Conservation (phyloP, 2,329 filamentous ascomycete genomes). For the Trichophyton mentagrophytes region DNA sequence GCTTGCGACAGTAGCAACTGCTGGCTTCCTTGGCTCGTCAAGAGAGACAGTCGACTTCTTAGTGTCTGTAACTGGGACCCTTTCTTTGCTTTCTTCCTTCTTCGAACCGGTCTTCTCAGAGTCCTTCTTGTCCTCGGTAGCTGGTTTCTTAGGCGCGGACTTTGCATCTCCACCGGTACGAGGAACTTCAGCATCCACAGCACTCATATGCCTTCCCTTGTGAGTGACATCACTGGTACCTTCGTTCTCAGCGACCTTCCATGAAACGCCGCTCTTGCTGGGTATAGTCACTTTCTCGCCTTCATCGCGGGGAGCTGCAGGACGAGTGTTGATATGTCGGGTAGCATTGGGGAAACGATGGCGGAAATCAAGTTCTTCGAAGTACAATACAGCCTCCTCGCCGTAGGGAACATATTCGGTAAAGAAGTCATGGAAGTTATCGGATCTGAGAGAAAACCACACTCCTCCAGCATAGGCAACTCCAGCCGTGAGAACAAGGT, state of each 20-base stretch:
- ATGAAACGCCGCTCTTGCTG: conserved; percentile 72
- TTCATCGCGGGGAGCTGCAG: conserved; percentile 31
- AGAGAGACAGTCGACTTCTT: conserved; percentile 17
- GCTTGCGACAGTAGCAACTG: conserved; percentile 41
- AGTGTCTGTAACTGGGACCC: conserved; percentile 30
- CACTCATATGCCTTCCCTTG: conserved; percentile 38
- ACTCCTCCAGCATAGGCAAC: conserved; percentile 77
- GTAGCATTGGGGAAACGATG: conserved; percentile 59
- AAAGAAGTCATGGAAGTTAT: conserved; percentile 99
- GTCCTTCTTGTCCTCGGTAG: conserved; percentile 21
- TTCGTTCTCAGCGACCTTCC: conserved; percentile 55
- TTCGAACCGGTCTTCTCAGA: conserved; percentile 13
- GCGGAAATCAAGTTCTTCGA: conserved; percentile 88
- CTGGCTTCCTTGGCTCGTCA: conserved; percentile 26
- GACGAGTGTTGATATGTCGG: conserved; percentile 34
- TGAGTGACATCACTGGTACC: conserved; percentile 46
- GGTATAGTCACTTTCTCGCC: conserved; percentile 70
- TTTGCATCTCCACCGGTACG: conserved; percentile 20
- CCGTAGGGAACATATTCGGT: conserved; percentile 92
- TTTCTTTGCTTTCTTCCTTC: conserved; percentile 16
- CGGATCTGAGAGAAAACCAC: conserved; percentile 82
- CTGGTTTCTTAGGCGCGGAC: conserved; percentile 20
- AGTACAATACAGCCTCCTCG: conserved; percentile 85
- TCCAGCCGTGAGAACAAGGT: conserved; percentile 61
- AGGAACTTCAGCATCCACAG: conserved; percentile 19